A percentile compares a stretch with the other conserved stretches of the same genome.
Conservation (phyloP, 305 asterid genomes). For the Salvia sclarea region DNA sequence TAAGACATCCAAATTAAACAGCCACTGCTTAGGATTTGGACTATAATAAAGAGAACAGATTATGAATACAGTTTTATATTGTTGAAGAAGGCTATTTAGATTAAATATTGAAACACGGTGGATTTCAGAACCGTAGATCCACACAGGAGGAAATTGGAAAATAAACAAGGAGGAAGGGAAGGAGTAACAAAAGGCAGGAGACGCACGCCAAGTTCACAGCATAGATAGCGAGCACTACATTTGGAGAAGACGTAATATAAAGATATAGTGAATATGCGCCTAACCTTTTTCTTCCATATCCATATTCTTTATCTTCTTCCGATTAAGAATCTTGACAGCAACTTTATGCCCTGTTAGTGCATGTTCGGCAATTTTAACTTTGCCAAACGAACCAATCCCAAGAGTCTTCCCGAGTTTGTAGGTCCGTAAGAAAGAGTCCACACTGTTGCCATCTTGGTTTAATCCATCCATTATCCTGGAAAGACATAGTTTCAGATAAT, state of each 20-base stretch:
- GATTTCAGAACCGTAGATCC: neutral
- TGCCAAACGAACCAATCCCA: slow-evolving; percentile 94
- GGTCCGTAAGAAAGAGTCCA: slow-evolving; percentile 71
- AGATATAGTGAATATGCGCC: slow-evolving; percentile 23
- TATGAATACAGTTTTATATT: slow-evolving; percentile 2
- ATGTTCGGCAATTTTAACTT: slow-evolving; percentile 94
- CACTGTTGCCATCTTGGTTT: slow-evolving; percentile 55
- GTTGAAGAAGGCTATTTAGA: slow-evolving; percentile 8
- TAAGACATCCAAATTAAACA: slow-evolving; percentile 9
- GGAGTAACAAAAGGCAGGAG: slow-evolving; percentile 8
- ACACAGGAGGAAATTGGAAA: neutral
- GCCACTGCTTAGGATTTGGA: slow-evolving; percentile 4
- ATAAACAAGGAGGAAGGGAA: neutral
- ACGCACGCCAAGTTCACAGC: neutral
- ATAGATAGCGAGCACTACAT: slow-evolving; percentile 6
- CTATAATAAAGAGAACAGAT: neutral
- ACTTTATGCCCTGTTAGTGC: slow-evolving; percentile 82
- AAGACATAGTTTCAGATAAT: slow-evolving; percentile 17
- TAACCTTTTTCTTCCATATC: slow-evolving; percentile 96
- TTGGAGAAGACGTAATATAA: neutral
- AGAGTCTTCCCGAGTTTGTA: slow-evolving; percentile 94
- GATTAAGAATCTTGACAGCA: slow-evolving; percentile 92
- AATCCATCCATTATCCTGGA: slow-evolving; percentile 78
- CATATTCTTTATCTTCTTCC: slow-evolving; percentile 83
- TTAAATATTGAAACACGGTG: neutral